Evolutionary conservation across 306 rosid species (phyloP), one percentile per base, ranked within the genome.

Genomic region (Vicia sativa): DNA sequence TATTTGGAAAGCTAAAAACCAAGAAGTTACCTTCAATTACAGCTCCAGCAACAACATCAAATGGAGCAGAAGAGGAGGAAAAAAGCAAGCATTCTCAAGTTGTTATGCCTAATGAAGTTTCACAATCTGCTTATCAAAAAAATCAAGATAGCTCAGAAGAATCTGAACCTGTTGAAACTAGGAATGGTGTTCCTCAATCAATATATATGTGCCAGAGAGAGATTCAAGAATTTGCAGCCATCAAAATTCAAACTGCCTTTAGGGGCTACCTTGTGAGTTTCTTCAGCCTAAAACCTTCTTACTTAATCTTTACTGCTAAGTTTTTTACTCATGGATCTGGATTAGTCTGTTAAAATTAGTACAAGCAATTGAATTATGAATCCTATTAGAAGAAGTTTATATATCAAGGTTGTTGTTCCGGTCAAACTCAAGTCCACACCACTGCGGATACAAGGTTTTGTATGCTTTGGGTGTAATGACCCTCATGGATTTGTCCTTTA

Each of bases 191-290:
- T 70, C 25, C 64, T 64, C 73, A 71, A 39, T 63, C 46, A 49
- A 55, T 31, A 35, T 38, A 34, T 57, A 31, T 80, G 71, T 67
- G 74, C 67, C 78, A 75, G 67, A 78, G 28, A 49, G 73, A 80
- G 72, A 71, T 67, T 75, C 63, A 57, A 58, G 89, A 82, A 45
- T 72, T 74, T 82, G 83, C 91, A 41, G 93, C 87, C 52, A 80
- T 85, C 52, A 86, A 71, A 78, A 86, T 93, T 54, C 98, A 93
- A 78, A 76, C 97, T 8, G 81, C 95, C 21, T 93, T 88, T 49
- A 56, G 97, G 64, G 95, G 96, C 64, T 86, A 83, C 81, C 96
- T 93, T 4, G 98, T 93, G 79, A 90, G 98, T 81, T 72, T 64
- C 2, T 65, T 35, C 74, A 71, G 50, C 3, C 62, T 35, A 15